Conservation (phyloP, 768 basidiomycete species). For the Boletales sp. region DNA sequence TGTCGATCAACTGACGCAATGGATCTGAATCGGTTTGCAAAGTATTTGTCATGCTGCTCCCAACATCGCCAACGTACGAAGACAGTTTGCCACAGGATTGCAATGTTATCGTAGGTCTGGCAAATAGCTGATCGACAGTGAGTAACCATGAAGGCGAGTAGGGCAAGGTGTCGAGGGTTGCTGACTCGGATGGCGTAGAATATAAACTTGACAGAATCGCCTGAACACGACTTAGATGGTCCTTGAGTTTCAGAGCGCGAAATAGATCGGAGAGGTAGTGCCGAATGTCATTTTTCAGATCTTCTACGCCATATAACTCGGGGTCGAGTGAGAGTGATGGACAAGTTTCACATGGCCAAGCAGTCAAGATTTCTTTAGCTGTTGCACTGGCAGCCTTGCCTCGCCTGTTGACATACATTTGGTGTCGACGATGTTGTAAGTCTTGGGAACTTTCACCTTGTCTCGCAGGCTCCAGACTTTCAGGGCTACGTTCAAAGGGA, state of each 20-base stretch:
- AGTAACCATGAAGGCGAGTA: no score
- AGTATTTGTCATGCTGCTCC: no score
- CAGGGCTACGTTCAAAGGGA: conserved; percentile 4
- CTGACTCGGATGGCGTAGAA: no score
- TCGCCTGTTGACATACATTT: not conserved
- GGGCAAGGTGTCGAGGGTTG: no score
- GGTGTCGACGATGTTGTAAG: not conserved
- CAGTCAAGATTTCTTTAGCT: not conserved
- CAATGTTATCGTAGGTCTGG: no score
- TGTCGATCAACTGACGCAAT: no score
- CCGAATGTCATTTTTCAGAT: not conserved
- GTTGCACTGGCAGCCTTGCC: not conserved
- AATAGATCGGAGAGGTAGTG: conserved; percentile 6
- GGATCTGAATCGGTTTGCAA: no score
- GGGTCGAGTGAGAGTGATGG: not conserved
- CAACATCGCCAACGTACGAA: no score
- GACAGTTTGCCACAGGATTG: no score
- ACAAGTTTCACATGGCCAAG: conserved; percentile 14
- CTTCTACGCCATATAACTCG: not conserved
- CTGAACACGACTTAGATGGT: not conserved
- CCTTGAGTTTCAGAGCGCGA: conserved; percentile 4
- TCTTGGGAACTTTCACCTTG: no score
- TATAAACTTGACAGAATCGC: no score
- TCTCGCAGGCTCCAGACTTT: not conserved
- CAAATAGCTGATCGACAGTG: no score